Evolutionary conservation across 116 monocot species (phyloP), one percentile per base, ranked within the genome.

Genomic region (Cymodocea nodosa): DNA sequence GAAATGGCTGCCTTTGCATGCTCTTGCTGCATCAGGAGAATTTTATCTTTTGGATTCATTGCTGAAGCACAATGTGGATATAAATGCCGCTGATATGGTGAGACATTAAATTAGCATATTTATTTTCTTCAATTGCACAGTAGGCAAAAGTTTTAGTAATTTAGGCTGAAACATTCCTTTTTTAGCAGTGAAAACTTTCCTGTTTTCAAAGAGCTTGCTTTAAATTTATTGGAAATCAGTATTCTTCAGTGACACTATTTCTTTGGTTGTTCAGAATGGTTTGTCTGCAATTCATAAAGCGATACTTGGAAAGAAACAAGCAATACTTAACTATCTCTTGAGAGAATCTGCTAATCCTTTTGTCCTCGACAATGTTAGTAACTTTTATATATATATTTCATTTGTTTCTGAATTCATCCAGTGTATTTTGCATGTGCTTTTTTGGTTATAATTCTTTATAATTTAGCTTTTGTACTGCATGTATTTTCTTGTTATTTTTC

Each of bases 291-390:
- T 86, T 70, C 98, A 98, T 72, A 92, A 80, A 79, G 92, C 98
- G 66, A 86, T 92, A 60, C 60, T 86, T 79, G 76, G 84, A 12
- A 92, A 92, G 75, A 98, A 98, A 74, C 82, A 86, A 37, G 88
- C 98, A 8, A 77, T 92, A 73, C 64, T 82, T 34, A 86, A 83
- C 68, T 92, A 89, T 75, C 92, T 92, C 30, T 70, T 98, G 75
- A 85, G 84, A 80, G 86, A 92, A 68, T 91, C 89, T 40, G 86
- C 92, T 67, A 89, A 98, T 76, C 98, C 98, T 69, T 89, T 83
- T 73, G 65, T 98, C 18, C 73, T 70, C 40, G 92, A 92, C 73
- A 80, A 72, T 62, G 98, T 98, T 72, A 78, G 87, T 70, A 50
- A 1, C 6, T 63, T 56, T 20, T 23, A 56, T 56, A 3, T 40